Base-by-base conservation (phyloP, 176 grass and related monocot species). In the Oryza nivara region DNA sequence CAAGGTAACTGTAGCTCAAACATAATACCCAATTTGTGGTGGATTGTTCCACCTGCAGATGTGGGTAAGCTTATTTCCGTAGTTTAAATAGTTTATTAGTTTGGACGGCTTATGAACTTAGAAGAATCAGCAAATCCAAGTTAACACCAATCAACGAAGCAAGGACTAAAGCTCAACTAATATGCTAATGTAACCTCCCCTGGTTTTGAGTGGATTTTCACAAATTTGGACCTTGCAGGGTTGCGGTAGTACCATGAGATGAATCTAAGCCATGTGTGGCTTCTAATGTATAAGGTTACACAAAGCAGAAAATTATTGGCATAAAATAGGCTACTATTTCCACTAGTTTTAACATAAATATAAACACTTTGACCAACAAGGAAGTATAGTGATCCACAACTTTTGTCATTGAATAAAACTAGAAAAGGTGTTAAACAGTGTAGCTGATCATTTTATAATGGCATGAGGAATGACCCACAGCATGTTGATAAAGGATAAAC, bases 11-110 rank as follows among this genome's bases (percentile, higher is more conserved):
- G 23, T 61, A 68, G 52, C 19, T 25, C 38, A 63, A n/a, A 11
- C 9, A 8, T 63, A 83, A 77, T 2, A 70, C 28, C 64, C n/a
- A 76, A 46, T 76, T 82, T 82, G 34, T 20, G n/a, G 73, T 69
- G 28, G 40, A 26, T 38, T 49, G 12, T 40, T 64, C 19, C 36
- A 47, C 35, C 72, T 63, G 28, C 61, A 43, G 17, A 41, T 70
- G 19, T n/a, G 5, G 7, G 17, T 26, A 63, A 75, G 23, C 19
- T 81, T 65, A 64, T 51, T 70, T 10, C 16, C 54, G 77, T 83
- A 56, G 56, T n/a, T 78, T 15, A 73, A 54, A 52, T 34, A 73
- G 58, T 40, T 73, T 34, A 66, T 52, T 54, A 79, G 58, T 40
- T 79, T 34, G 44, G 16, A 36, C 30, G 22, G 45, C 75, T 67